Evolutionary conservation across 2,329 filamentous ascomycete genomes (phyloP).

Genomic region (Trichoderma koningii): DNA sequence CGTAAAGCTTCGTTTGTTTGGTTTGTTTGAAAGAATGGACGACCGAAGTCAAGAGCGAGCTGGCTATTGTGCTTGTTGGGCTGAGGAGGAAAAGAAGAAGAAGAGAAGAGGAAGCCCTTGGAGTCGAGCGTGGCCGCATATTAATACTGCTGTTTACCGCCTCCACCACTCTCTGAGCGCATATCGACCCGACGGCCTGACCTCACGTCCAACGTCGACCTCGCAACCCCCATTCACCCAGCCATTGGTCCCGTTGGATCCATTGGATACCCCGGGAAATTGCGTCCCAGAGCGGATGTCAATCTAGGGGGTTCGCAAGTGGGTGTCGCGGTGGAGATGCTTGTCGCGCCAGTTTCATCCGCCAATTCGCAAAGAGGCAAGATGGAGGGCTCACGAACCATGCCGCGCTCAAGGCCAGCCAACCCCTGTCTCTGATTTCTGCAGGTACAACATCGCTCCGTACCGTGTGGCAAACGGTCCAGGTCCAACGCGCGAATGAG

Average conservation of each 20-base stretch:
- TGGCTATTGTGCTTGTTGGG: constrained; percentile 47
- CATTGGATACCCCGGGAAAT: constrained; percentile 31
- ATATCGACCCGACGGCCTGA: constrained; percentile 18
- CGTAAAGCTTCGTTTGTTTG: constrained; percentile 39
- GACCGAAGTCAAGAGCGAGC: constrained; percentile 55
- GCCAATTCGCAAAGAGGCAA: constrained; percentile 13
- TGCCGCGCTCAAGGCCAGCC: constrained; percentile 12
- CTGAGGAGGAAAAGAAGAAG: constrained; percentile 43
- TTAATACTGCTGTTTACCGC: constrained; percentile 45
- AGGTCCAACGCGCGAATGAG: constrained; percentile 7
- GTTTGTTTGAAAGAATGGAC: constrained; percentile 54
- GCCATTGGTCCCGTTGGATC: neutral
- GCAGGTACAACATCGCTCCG: constrained; percentile 26
- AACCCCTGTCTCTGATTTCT: constrained; percentile 12
- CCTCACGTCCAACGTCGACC: constrained; percentile 18
- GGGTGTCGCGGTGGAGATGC: constrained; percentile 24
- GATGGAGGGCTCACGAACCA: constrained; percentile 16
- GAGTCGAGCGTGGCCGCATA: constrained; percentile 44
- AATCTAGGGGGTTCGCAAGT: constrained; percentile 25
- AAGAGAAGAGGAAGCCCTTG: constrained; percentile 23
- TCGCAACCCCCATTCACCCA: too few species aligned
- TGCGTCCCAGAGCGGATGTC: constrained; percentile 29
- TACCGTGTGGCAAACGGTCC: constrained; percentile 24
- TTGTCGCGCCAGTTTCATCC: constrained; percentile 26
- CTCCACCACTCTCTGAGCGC: neutral